Percentiles rank a stretch among this genome's conserved stretches.
Evolutionary conservation across 495 filamentous ascomycete species (phyloP).

Genomic region (Aspergillus incahuasiensis): DNA sequence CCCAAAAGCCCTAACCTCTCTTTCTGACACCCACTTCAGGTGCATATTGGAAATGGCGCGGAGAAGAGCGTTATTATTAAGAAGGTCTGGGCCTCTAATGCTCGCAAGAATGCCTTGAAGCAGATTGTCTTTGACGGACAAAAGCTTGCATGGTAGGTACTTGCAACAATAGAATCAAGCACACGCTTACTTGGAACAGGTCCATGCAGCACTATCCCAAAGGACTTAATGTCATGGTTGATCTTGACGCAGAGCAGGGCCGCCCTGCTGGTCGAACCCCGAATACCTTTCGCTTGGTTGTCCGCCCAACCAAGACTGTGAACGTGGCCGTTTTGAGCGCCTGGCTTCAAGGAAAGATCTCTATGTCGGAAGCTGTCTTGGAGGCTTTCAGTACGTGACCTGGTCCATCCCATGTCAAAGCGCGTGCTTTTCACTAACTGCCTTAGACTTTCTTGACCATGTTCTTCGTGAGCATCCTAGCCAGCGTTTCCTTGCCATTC

Average conservation of each 20-base stretch:
- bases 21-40: slow-evolving; percentile 34
- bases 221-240: slow-evolving; percentile 47
- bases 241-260: slow-evolving; percentile 61
- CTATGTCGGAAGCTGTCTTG: slow-evolving; percentile 60
- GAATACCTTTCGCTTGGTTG: slow-evolving; percentile 52
- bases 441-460: slow-evolving; percentile 76
- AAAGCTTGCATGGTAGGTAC: slow-evolving; percentile 69
- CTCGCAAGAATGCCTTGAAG: slow-evolving; percentile 49
- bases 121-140: slow-evolving; percentile 73
- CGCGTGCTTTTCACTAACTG: slow-evolving; percentile 16
- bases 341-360: slow-evolving; percentile 57
- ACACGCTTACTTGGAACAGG: slow-evolving; percentile 22
- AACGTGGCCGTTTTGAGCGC: slow-evolving; percentile 56
- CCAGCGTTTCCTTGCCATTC: slow-evolving; percentile 58
- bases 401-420: background rate
- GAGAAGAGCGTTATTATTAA: slow-evolving; percentile 60
- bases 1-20: background rate
- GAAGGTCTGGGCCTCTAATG: slow-evolving; percentile 66
- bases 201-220: slow-evolving; percentile 30
- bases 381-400: slow-evolving; percentile 66
- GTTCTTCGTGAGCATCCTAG: slow-evolving; percentile 72
- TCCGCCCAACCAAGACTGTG: slow-evolving; percentile 56
- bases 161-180: background rate
- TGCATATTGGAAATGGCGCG: slow-evolving; percentile 56
- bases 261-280: slow-evolving; percentile 23